A percentile compares a stretch with the other conserved stretches of the same genome.
These are phyloP conservation scores for Coleophoma crateriformis DNA, from an alignment of 2,329 filamentous ascomycete genomes.

Conservation along the genomic window DNA sequence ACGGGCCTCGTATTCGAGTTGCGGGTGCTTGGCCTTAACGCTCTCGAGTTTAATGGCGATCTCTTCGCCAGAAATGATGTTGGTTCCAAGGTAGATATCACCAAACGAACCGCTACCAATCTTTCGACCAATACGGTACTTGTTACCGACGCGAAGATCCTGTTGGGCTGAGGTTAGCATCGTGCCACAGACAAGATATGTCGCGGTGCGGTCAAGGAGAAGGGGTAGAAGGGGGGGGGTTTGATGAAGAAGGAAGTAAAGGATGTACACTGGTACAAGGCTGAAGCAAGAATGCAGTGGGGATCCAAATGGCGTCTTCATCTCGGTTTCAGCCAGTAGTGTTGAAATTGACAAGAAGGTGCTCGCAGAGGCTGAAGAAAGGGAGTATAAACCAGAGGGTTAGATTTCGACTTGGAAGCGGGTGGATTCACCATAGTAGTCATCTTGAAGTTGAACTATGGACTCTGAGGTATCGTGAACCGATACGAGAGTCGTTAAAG, in stretches of 20 bases:
- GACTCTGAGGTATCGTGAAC: slow-evolving; percentile 24
- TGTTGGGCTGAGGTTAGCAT: slow-evolving; percentile 32
- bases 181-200: background rate
- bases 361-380: slow-evolving; percentile 26
- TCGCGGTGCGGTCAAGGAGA: background rate
- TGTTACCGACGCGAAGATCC: slow-evolving; percentile 99
- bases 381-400: slow-evolving; percentile 33
- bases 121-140: slow-evolving; percentile 99
- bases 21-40: slow-evolving; percentile 98
- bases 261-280: slow-evolving; percentile 16
- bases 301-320: slow-evolving; percentile 5
- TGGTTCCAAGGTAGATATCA: slow-evolving; percentile 98
- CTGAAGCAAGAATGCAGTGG: slow-evolving; percentile 11
- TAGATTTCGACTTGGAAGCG: slow-evolving; percentile 30
- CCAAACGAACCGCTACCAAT: slow-evolving; percentile 97
- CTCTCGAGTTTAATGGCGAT: slow-evolving; percentile 99
- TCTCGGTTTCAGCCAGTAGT: slow-evolving; percentile 11
- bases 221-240: slow-evolving; percentile 1
- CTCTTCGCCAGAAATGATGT: slow-evolving; percentile 99
- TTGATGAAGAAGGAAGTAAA: slow-evolving; percentile 1
- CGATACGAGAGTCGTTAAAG: slow-evolving; percentile 24
- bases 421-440: slow-evolving; percentile 53
- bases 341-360: slow-evolving; percentile 21
- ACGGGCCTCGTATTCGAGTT: slow-evolving; percentile 96
- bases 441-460: slow-evolving; percentile 40